A percentile compares a stretch with the other conserved stretches of the same genome.
phyloP scores from a whole-genome alignment of 805 yeast species.

The Saccharomycopsis lassenensis region DNA sequence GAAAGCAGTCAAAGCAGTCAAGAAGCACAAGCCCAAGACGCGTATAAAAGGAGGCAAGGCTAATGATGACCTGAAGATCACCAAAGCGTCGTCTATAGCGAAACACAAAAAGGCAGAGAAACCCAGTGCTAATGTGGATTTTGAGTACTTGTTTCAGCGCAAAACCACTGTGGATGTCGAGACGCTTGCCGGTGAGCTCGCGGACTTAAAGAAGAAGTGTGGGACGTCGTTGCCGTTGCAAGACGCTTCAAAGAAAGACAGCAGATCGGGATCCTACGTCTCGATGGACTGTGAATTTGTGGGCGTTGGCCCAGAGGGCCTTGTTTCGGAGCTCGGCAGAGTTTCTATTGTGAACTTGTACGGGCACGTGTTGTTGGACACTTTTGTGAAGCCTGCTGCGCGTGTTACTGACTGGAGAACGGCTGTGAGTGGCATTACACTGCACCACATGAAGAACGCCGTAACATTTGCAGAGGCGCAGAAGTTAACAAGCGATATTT shows the following conservation, averaged over 20 bases:
- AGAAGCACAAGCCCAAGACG: too few relatives aligned
- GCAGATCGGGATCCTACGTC: conserved; percentile 58
- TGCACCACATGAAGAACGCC: conserved; percentile 59
- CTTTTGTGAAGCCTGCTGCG: conserved; percentile 65
- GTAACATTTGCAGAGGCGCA: conserved; percentile 60
- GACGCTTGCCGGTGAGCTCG: too few relatives aligned
- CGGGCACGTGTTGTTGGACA: conserved; percentile 63
- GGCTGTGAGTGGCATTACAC: conserved; percentile 79
- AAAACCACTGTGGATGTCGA: too few relatives aligned
- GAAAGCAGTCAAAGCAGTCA: conserved; percentile 5
- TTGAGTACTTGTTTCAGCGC: too few relatives aligned
- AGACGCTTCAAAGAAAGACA: too few relatives aligned
- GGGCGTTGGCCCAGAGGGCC: conserved; percentile 72
- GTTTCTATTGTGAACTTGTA: conserved; percentile 79
- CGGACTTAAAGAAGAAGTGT: too few relatives aligned
- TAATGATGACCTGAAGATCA: too few relatives aligned
- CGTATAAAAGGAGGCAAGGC: too few relatives aligned
- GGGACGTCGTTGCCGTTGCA: too few relatives aligned
- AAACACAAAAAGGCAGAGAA: conserved; percentile 17
- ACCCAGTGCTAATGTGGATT: conserved; percentile 6
- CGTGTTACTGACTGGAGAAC: conserved; percentile 86
- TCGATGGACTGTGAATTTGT: conserved; percentile 94
- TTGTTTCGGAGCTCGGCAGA: conserved; percentile 50
- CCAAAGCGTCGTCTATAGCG: too few relatives aligned
- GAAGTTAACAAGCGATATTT: conserved; percentile 36